Conservation (phyloP, 495 filamentous ascomycete species). For the Clohesyomyces aquaticus region DNA sequence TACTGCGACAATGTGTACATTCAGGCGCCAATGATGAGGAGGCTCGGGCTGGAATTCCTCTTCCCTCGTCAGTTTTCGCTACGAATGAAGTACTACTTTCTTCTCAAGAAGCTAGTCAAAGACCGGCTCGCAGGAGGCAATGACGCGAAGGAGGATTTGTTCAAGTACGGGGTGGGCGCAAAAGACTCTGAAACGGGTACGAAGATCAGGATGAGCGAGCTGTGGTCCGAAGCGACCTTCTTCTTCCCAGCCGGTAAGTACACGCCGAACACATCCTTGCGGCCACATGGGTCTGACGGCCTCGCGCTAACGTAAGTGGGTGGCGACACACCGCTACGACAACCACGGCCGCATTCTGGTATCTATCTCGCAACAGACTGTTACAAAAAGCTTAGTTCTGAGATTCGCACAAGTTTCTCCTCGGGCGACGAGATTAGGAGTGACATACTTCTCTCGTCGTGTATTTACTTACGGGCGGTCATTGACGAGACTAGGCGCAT, state of each 20-base stretch:
- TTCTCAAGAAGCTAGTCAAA: conserved; percentile 1
- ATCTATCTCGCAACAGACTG: conserved; percentile 3
- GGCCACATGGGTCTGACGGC: no score
- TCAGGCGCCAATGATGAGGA: not conserved
- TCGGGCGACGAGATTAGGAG: not conserved
- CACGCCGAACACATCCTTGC: not conserved
- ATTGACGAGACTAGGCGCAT: conserved; percentile 28
- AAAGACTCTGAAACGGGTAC: conserved; percentile 5
- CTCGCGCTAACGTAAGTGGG: not conserved
- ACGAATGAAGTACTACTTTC: not conserved
- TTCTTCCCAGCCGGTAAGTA: conserved; percentile 9
- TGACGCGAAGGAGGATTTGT: conserved; percentile 15
- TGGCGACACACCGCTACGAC: conserved; percentile 11
- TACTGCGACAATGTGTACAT: not conserved
- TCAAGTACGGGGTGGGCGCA: conserved; percentile 9
- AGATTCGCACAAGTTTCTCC: conserved; percentile 13
- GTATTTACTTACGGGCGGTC: conserved; percentile 20
- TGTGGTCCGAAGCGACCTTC: conserved; percentile 10
- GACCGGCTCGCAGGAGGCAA: not conserved
- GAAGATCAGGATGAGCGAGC: not conserved
- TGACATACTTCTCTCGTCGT: not conserved
- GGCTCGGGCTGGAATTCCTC: not conserved
- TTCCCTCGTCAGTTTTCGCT: no score
- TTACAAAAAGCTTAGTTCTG: not conserved
- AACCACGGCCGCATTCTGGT: conserved; percentile 19